phyloP scores from a whole-genome alignment of 2,329 filamentous ascomycete species.

The Penicillium digitatum region DNA sequence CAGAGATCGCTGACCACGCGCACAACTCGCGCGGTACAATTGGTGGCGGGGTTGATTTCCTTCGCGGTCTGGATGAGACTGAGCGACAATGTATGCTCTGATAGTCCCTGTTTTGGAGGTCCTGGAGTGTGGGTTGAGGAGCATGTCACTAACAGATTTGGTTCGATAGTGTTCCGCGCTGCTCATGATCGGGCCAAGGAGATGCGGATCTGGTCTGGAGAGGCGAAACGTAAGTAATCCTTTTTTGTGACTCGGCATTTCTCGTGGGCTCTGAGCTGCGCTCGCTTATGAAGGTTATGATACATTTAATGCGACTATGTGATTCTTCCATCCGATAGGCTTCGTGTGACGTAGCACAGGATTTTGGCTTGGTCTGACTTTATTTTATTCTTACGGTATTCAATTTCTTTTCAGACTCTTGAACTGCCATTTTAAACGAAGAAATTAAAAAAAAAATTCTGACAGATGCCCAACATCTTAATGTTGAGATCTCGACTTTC shows the following conservation, averaged over 20 bases:
- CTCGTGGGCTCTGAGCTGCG: slow-evolving; percentile 25
- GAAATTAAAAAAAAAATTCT: too few relatives aligned
- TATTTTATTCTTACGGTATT: not conserved
- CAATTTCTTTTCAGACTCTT: not conserved
- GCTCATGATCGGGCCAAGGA: slow-evolving; percentile 70
- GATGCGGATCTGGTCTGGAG: slow-evolving; percentile 66
- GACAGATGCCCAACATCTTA: too few relatives aligned
- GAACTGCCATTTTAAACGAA: not conserved
- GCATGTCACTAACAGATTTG: slow-evolving; percentile 16
- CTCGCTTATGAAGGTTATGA: slow-evolving; percentile 18
- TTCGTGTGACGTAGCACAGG: not conserved
- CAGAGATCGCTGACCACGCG: slow-evolving; percentile 82
- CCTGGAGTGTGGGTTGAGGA: not conserved
- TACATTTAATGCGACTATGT: not conserved
- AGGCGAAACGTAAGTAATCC: slow-evolving; percentile 48
- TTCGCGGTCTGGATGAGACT: slow-evolving; percentile 83
- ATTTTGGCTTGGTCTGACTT: not conserved
- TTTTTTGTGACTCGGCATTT: not conserved
- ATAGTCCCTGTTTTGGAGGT: not conserved
- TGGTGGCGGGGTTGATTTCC: slow-evolving; percentile 69
- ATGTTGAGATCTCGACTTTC: too few relatives aligned
- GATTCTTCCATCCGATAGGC: not conserved
- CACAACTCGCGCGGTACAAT: slow-evolving; percentile 73
- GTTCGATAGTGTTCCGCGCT: slow-evolving; percentile 59
- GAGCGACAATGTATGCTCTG: slow-evolving; percentile 61